Percentiles rank a stretch among this genome's conserved stretches.
Evolutionary conservation across 345 rosid species (phyloP).

Genomic region (Bruguiera gymnorhiza): DNA sequence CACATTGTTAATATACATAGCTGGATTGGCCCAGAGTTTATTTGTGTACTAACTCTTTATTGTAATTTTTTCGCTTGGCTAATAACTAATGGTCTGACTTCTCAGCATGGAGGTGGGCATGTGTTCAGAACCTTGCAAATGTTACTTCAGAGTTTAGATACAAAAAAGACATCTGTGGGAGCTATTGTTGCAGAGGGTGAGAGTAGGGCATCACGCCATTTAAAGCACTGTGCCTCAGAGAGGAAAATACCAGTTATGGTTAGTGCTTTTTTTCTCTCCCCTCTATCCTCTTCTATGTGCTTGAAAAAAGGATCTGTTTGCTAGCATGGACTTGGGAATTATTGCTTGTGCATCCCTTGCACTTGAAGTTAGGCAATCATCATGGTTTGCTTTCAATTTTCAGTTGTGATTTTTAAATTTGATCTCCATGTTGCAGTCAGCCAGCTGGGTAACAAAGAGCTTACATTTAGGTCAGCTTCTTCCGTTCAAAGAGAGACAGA

Average conservation of each 20-base stretch:
- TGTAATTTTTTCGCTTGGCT: not conserved
- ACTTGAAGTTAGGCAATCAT: not conserved
- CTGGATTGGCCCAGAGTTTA: not conserved
- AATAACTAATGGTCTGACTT: conserved; percentile 3
- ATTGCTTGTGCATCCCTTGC: not conserved
- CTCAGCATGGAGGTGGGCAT: conserved; percentile 61
- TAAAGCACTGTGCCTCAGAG: conserved; percentile 55
- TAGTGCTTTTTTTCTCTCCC: conserved; percentile 6
- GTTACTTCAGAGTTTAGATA: conserved; percentile 40
- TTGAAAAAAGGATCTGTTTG: not conserved
- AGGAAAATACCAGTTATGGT: conserved; percentile 55
- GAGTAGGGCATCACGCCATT: conserved; percentile 48
- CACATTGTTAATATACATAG: not conserved
- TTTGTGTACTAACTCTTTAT: not conserved
- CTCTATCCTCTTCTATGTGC: not conserved
- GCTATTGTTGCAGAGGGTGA: conserved; percentile 47
- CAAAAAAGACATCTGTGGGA: conserved; percentile 38
- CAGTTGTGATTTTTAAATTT: not conserved
- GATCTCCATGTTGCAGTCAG: conserved; percentile 30
- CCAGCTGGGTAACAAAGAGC: conserved; percentile 50
- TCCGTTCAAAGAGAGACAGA: conserved; percentile 21
- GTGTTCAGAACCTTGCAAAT: conserved; percentile 49
- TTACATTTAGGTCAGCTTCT: conserved; percentile 41
- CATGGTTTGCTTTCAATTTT: not conserved
- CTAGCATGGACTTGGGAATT: not conserved